Conservation (phyloP, 257 asterid genomes). For the Primulina eburnea region DNA sequence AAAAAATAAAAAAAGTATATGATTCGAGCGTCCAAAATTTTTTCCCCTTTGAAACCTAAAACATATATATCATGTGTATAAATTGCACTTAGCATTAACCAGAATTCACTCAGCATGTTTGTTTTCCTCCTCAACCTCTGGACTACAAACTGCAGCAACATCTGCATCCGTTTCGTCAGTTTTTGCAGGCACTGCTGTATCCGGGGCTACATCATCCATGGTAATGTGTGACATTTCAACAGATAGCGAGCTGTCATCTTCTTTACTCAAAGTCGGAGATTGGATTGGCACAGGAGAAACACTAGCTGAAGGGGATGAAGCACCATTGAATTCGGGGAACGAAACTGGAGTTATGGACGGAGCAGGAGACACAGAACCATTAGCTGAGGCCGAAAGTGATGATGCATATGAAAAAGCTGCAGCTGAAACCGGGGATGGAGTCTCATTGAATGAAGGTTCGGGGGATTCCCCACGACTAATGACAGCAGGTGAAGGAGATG, state of each 20-base stretch:
- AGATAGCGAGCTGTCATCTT: neutral
- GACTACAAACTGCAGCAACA: neutral
- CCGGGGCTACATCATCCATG: neutral
- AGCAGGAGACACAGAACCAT: conserved; percentile 44
- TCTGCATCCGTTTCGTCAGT: neutral
- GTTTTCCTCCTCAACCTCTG: neutral
- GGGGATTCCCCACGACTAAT: conserved; percentile 49
- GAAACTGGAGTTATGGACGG: conserved; percentile 35
- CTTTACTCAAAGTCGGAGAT: neutral
- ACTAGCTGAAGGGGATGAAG: neutral
- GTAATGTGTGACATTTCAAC: neutral
- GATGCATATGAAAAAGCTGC: conserved; percentile 33
- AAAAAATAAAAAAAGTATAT: neutral
- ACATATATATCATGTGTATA: neutral
- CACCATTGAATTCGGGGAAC: conserved; percentile 27
- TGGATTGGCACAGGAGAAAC: neutral
- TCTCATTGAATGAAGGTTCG: conserved; percentile 32
- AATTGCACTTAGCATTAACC: neutral
- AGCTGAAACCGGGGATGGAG: conserved; percentile 35
- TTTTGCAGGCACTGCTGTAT: neutral
- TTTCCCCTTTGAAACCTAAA: neutral
- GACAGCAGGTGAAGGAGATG: conserved; percentile 51
- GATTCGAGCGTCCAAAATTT: too few relatives aligned
- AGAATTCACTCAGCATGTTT: neutral
- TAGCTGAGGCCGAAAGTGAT: conserved; percentile 35